phyloP scores from a whole-genome alignment of 345 rosid genomes.

The Hirschfeldia incana region DNA sequence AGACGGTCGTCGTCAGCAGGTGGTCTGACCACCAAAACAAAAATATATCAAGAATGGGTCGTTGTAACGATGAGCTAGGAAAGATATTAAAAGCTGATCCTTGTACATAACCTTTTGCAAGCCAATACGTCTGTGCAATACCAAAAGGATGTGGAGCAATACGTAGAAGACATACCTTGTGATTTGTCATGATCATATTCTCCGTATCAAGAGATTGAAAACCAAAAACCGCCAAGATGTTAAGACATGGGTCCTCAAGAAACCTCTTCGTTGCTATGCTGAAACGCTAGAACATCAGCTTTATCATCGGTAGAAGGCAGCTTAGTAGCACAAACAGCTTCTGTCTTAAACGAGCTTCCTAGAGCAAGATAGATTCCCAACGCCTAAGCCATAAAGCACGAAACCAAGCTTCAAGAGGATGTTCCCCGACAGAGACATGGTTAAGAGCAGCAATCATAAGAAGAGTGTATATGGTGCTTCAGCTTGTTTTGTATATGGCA shows the following conservation, averaged over 20 bases:
- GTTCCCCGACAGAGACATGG: background rate
- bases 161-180: constrained; percentile 22
- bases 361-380: background rate
- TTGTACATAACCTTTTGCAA: constrained; percentile 1
- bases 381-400: background rate
- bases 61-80: background rate
- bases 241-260: background rate
- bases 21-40: constrained; percentile 48
- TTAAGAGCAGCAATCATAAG: background rate
- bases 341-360: background rate
- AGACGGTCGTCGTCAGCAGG: constrained; percentile 42
- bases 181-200: background rate
- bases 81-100: background rate
- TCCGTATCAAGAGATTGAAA: background rate
- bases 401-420: background rate
- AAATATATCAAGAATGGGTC: background rate
- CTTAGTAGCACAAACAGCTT: background rate
- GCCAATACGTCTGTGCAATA: constrained; percentile 6
- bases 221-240: constrained; percentile 10
- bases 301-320: background rate
- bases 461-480: background rate
- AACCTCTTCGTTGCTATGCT: background rate
- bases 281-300: background rate
- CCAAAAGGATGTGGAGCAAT: constrained; percentile 19
- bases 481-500: background rate